Evolutionary conservation across 2,329 filamentous ascomycete genomes (phyloP), one percentile per base, ranked within the genome.

Genomic region (Phaeosphaeriaceae sp.): DNA sequence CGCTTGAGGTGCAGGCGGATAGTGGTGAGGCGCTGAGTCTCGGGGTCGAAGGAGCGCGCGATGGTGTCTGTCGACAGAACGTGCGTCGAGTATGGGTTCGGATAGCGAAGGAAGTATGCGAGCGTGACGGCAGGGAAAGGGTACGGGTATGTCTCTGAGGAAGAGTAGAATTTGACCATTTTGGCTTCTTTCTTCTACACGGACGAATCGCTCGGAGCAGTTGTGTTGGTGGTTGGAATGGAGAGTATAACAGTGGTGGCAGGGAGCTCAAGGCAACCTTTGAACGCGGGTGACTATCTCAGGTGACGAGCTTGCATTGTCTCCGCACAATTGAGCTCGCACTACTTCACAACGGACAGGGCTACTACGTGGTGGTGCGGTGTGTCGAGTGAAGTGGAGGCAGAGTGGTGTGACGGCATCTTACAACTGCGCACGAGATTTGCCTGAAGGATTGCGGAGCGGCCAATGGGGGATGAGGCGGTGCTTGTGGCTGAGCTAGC

Each of bases 41-140:
- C 80, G 7, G 88, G 84, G 77, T 94, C 91, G 78, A 92, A 86
- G 76, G 85, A 82, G 64, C 88, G 89, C 49, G 87, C 86, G 76
- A 95, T 91, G 70, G 91, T 92, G 78, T 95, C 91, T 77, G 91
- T 93, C 73, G 90, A 92, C 68, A 93, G 82, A 53, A 95, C 91
- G 80, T 95, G 91, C 63, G 86, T 88, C 65, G 89, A 89, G 81
- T 94, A 93, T 7, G 91, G 91, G 73, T 94, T 95, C 65, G 91
- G 92, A 80, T 95, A 95, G 65, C 91, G 91, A 50, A 95, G 89
- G 80, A 94, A 95, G 84, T 92, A 95, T 80, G 91, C 91, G 77
- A 95, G 89, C 49, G 91, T 92, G 61, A 95, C 91, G 76, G 91
- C 91, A 61, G 91, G 88, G 81, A 94, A 94, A 49, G 90, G 89